Evolutionary conservation across 208 protist species (phyloP), one percentile per base, ranked within the genome.

Genomic region (Leishmania mexicana): DNA sequence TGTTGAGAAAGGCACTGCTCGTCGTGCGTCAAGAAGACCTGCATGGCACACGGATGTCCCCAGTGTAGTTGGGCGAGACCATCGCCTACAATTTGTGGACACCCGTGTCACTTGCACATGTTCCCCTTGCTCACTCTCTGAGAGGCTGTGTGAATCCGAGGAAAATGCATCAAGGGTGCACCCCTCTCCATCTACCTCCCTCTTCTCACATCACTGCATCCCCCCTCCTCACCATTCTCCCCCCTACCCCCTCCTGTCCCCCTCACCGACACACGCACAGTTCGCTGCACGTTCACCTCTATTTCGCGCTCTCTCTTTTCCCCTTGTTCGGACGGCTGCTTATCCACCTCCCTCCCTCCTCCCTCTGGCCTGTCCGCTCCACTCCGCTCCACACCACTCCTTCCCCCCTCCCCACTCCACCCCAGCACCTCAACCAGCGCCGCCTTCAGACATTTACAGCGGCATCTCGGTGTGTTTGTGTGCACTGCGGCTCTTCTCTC

Each of bases 401-500:
- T 7, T 47, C 45, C 10, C 45, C 57, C 40, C 38, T 28, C 40
- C 28, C n/a, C 51, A 21, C 51, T 45, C 28, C 49, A 45, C 35
- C 2, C 47, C 51, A 38, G 31, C 6, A 35, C 13, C n/a, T 58
- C 31, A 64, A 19, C 19, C 19, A 53, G n/a, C 42, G 70, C 6
- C 40, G 11, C 28, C 24, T 74, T 45, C 28, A 74, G 10, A 31
- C 70, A 53, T 35, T 74, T 19, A 21, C 42, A 51, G 21, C 11
- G 28, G 8, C 10, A 13, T 53, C 19, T 53, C 28, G 10, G 67
- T 58, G 79, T 4, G 60, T 1, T 31, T 45, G 68, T 74, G 68
- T 53, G 45, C 68, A 10, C 24, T 53, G 68, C 42, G 38, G 47
- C 57, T 78, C 58, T 62, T 84, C 80, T 72, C 40, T 49, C 7